phyloP scores from a whole-genome alignment of 1,284 basidiomycete species.

The Moniliella sp. region DNA sequence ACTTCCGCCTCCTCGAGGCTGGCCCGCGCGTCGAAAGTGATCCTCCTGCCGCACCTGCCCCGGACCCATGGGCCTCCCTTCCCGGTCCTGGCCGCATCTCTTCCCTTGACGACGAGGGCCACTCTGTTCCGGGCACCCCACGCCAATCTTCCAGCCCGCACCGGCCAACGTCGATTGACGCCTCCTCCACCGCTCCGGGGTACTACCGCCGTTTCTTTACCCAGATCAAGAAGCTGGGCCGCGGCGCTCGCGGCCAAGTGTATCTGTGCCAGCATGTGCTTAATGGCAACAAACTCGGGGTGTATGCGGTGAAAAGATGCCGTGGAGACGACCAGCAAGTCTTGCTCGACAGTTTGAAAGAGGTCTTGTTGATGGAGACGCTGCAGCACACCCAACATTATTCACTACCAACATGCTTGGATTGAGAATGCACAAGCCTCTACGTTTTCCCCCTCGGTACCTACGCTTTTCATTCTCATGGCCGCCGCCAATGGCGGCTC shows the following conservation, averaged over 20 bases:
- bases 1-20: neutral
- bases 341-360: slow-evolving; percentile 14
- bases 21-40: no score
- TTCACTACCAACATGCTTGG: slow-evolving; percentile 88
- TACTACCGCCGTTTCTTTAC: slow-evolving; percentile 54
- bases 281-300: slow-evolving; percentile 54
- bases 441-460: slow-evolving; percentile 17
- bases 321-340: no score
- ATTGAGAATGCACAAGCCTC: slow-evolving; percentile 42
- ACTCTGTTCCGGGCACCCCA: no score
- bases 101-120: no score
- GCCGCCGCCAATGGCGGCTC: slow-evolving; percentile 31
- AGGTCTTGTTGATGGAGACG: slow-evolving; percentile 62
- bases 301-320: slow-evolving; percentile 65
- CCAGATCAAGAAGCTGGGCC: slow-evolving; percentile 62
- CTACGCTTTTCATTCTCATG: slow-evolving; percentile 28
- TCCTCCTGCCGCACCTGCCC: no score
- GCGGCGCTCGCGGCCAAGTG: slow-evolving; percentile 75
- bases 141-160: no score
- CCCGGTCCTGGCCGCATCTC: no score
- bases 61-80: no score
- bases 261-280: slow-evolving; percentile 64
- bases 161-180: no score
- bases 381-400: slow-evolving; percentile 72
- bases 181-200: no score